phyloP scores from a whole-genome alignment of 129 eudicot genomes.

The Silybum marianum region DNA sequence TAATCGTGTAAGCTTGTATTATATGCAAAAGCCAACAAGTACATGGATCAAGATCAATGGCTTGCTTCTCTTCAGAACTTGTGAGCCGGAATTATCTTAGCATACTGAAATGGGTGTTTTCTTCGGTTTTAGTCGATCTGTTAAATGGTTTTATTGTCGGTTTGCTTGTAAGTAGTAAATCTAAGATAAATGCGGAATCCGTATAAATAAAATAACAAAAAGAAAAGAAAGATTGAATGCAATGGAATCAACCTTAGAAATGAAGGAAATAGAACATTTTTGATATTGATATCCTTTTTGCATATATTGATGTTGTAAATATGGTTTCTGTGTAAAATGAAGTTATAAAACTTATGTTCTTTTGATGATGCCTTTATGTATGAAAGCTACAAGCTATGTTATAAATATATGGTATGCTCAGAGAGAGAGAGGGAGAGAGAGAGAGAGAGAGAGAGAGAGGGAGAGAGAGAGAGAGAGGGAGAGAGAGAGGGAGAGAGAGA shows the following conservation, averaged over 20 bases:
- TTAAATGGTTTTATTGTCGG: neutral
- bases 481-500: too few species aligned
- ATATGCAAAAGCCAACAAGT: conserved; percentile 33
- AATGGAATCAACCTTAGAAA: neutral
- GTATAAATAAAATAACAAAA: conserved; percentile 6
- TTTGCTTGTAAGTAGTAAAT: conserved; percentile 16
- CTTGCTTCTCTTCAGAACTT: conserved; percentile 42
- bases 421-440: too few species aligned
- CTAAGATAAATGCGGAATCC: neutral
- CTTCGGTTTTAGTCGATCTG: conserved; percentile 6
- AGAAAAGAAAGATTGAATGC: neutral
- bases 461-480: too few species aligned
- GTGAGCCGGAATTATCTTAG: conserved; percentile 11
- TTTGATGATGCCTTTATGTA: too few species aligned
- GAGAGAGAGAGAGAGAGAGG: too few species aligned
- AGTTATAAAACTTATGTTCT: too few species aligned
- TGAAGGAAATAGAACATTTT: neutral
- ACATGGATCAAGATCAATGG: conserved; percentile 41
- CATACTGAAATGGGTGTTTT: conserved; percentile 17
- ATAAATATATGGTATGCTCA: too few species aligned
- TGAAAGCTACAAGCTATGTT: too few species aligned
- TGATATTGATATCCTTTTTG: too few species aligned
- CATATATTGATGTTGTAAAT: too few species aligned
- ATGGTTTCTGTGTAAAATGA: too few species aligned
- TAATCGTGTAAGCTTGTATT: neutral